Percentiles rank a stretch among this genome's conserved stretches.
phyloP scores from a whole-genome alignment of 2,329 filamentous ascomycete genomes.

The Talaromyces sp. region DNA sequence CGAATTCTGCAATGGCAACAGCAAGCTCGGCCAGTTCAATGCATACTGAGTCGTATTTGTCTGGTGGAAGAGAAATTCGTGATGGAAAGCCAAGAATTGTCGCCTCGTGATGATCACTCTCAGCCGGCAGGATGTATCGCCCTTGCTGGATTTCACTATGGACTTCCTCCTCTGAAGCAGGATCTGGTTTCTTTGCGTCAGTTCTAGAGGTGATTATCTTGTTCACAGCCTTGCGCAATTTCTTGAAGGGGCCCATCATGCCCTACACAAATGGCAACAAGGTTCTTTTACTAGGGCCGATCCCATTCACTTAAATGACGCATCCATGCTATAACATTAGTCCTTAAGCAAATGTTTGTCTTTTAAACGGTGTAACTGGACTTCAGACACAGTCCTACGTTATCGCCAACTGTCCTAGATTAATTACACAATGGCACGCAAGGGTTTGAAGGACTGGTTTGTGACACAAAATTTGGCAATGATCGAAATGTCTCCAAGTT shows the following conservation, averaged over 20 bases:
- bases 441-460: neutral
- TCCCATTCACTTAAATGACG: neutral
- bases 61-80: constrained; percentile 13
- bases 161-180: neutral
- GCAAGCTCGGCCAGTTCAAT: constrained; percentile 26
- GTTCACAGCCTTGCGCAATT: neutral
- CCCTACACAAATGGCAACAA: neutral
- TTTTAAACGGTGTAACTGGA: neutral
- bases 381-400: neutral
- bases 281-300: neutral
- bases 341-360: neutral
- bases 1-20: constrained; percentile 27
- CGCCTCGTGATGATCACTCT: constrained; percentile 21
- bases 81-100: constrained; percentile 31
- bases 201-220: neutral
- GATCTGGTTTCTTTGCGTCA: no score
- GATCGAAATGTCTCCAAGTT: no score
- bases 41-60: constrained; percentile 23
- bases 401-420: no score
- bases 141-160: neutral
- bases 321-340: neutral
- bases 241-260: neutral
- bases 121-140: constrained; percentile 15
- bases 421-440: no score
- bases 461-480: neutral